Conservation (phyloP, 306 rosid species). For the Arachis hypogaea region DNA sequence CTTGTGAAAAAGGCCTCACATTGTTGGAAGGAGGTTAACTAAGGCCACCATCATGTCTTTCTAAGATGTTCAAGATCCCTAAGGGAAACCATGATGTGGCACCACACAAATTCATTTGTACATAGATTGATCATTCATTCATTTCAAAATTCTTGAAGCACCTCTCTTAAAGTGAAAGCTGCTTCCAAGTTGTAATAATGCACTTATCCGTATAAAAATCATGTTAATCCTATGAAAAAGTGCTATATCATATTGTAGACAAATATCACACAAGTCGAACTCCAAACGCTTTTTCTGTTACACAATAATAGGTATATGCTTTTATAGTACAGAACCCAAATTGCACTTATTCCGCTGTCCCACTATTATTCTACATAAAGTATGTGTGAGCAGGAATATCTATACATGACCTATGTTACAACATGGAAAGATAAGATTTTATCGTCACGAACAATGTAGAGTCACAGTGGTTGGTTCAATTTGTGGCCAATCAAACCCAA, state of each 20-base stretch:
- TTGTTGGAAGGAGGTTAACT: conserved; percentile 21
- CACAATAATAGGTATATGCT: not conserved
- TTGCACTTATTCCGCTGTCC: conserved; percentile 3
- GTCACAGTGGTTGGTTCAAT: not conserved
- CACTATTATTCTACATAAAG: conserved; percentile 24
- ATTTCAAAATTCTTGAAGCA: conserved; percentile 27
- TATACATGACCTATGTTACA: not conserved
- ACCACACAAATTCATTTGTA: conserved; percentile 29
- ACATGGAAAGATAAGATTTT: not conserved
- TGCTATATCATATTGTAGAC: not conserved
- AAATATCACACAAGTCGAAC: conserved; percentile 27
- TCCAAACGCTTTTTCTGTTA: not conserved
- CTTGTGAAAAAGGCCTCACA: conserved; percentile 26
- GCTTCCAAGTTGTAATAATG: not conserved
- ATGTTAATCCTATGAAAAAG: not conserved
- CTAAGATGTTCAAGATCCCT: not conserved
- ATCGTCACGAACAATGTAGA: not conserved
- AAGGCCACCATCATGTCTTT: conserved; percentile 9
- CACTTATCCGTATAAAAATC: conserved; percentile 18
- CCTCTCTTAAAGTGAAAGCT: conserved; percentile 12
- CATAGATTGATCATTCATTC: conserved; percentile 30
- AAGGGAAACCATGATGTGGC: not conserved
- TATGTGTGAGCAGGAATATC: conserved; percentile 7
- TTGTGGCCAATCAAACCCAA: not conserved
- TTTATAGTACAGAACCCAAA: conserved; percentile 7